A percentile compares a stretch with the other conserved stretches of the same genome.
These are phyloP conservation scores for Neoarthrinium moseri DNA, from an alignment of 2,329 filamentous ascomycete genomes.

Conservation along the genomic window DNA sequence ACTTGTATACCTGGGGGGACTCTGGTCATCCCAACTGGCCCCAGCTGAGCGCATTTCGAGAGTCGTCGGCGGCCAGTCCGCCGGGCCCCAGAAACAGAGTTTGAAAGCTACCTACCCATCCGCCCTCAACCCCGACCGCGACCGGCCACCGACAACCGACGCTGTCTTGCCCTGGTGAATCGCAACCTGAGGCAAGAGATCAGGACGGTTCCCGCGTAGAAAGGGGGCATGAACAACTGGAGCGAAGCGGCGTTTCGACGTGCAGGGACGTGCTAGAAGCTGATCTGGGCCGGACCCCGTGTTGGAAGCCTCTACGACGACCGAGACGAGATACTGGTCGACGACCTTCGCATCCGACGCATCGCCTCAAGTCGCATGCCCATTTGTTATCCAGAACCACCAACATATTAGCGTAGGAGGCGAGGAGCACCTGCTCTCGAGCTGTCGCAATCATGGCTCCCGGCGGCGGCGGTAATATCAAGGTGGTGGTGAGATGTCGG, in stretches of 20 bases:
- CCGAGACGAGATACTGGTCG: neutral
- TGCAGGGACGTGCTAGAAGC: neutral
- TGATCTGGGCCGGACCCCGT: neutral
- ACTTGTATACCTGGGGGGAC: neutral
- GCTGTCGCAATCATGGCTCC: slow-evolving; percentile 52
- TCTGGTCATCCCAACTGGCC: neutral
- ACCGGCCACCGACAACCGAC: no score
- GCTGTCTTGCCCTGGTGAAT: no score
- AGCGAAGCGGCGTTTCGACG: neutral
- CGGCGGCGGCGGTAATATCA: slow-evolving; percentile 90
- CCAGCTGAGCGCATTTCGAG: neutral
- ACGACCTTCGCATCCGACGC: neutral
- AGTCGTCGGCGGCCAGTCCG: neutral
- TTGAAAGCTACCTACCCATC: no score
- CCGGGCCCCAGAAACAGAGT: neutral
- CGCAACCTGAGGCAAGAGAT: no score
- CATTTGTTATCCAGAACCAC: slow-evolving; percentile 14
- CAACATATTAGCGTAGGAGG: slow-evolving; percentile 20
- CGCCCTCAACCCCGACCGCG: no score
- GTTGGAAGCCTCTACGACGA: neutral
- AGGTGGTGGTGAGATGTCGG: slow-evolving; percentile 95
- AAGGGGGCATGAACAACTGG: no score
- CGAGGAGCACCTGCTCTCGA: slow-evolving; percentile 18
- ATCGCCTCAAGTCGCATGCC: slow-evolving; percentile 19
- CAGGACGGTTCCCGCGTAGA: no score